Evolutionary conservation across 805 yeast species (phyloP).

Genomic region (Zygosaccharomyces kombuchaensis): DNA sequence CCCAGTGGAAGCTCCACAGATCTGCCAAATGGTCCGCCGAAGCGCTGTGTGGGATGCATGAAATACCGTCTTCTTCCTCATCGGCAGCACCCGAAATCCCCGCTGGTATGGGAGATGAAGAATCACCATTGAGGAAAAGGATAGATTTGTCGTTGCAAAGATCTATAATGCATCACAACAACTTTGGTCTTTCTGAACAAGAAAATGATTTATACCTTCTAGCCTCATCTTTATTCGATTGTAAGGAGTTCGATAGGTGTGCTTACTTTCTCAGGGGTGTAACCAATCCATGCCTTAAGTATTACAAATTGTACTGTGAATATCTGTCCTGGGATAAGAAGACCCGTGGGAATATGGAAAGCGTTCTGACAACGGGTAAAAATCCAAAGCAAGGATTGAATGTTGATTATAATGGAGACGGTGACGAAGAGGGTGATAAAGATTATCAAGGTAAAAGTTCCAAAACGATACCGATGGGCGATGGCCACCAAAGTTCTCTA

Average conservation of each 20-base stretch:
- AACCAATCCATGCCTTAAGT: conserved; percentile 44
- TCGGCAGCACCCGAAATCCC: not conserved
- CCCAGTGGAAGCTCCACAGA: conserved; percentile 56
- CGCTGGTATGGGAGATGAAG: conserved; percentile 23
- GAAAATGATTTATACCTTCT: conserved; percentile 49
- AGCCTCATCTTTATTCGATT: conserved; percentile 71
- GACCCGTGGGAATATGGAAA: conserved; percentile 66
- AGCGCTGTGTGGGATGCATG: conserved; percentile 59
- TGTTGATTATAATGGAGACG: conserved; percentile 7
- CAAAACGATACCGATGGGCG: conserved; percentile 11
- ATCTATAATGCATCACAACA: conserved; percentile 1
- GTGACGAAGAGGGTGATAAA: conserved; percentile 8
- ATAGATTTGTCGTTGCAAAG: conserved; percentile 7
- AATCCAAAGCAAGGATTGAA: conserved; percentile 10
- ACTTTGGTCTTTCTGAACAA: conserved; percentile 19
- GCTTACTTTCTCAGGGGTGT: conserved; percentile 53
- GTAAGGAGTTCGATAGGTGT: conserved; percentile 82
- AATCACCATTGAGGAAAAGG: conserved; percentile 22
- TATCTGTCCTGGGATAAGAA: conserved; percentile 75
- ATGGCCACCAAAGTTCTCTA: conserved; percentile 26
- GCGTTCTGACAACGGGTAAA: conserved; percentile 45
- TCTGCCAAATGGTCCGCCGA: conserved; percentile 85
- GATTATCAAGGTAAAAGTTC: conserved; percentile 1
- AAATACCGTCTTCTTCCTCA: conserved; percentile 3
- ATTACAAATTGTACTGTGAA: conserved; percentile 63